These are phyloP conservation scores for Fusarium equiseti DNA, from an alignment of 2,329 filamentous ascomycete genomes.

Conservation along the genomic window DNA sequence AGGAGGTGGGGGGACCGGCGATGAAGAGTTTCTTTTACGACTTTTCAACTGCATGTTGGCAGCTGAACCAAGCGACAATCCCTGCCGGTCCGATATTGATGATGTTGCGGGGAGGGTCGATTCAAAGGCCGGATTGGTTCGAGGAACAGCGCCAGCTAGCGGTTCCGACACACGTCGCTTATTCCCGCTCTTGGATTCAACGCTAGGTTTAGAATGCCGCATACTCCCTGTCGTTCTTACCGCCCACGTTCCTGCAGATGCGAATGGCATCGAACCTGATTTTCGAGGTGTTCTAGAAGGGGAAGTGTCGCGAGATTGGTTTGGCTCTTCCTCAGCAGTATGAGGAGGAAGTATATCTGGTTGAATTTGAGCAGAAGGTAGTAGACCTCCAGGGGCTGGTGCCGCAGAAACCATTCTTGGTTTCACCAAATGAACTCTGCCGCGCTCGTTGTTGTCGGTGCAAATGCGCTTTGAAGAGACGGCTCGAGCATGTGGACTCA, in stretches of 20 bases:
- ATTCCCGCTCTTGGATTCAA: slow-evolving; percentile 56
- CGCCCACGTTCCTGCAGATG: slow-evolving; percentile 68
- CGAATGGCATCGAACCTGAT: slow-evolving; percentile 71
- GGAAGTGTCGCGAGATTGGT: slow-evolving; percentile 53
- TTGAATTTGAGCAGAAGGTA: slow-evolving; percentile 44
- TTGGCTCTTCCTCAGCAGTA: slow-evolving; percentile 14
- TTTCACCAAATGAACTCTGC: slow-evolving; percentile 53
- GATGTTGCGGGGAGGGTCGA: slow-evolving; percentile 43
- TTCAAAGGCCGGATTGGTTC: slow-evolving; percentile 45
- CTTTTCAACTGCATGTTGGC: slow-evolving; percentile 44
- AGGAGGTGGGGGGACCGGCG: slow-evolving; percentile 67
- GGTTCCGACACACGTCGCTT: slow-evolving; percentile 68
- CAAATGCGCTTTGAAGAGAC: slow-evolving; percentile 47
- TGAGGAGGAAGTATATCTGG: slow-evolving; percentile 34
- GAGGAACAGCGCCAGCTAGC: slow-evolving; percentile 51
- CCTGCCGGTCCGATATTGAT: slow-evolving; percentile 40
- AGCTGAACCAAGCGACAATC: slow-evolving; percentile 45
- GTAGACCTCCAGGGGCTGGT: slow-evolving; percentile 39
- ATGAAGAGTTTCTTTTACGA: slow-evolving; percentile 62
- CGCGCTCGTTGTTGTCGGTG: slow-evolving; percentile 40
- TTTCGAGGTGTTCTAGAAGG: slow-evolving; percentile 61
- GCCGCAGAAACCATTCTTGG: slow-evolving; percentile 52
- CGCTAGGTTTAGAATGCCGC: slow-evolving; percentile 65
- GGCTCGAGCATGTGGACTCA: slow-evolving; percentile 43
- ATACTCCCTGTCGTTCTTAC: slow-evolving; percentile 65